A percentile compares a stretch with the other conserved stretches of the same genome.
Conservation (phyloP, 257 asterid genomes). For the Ilex aquifolium region DNA sequence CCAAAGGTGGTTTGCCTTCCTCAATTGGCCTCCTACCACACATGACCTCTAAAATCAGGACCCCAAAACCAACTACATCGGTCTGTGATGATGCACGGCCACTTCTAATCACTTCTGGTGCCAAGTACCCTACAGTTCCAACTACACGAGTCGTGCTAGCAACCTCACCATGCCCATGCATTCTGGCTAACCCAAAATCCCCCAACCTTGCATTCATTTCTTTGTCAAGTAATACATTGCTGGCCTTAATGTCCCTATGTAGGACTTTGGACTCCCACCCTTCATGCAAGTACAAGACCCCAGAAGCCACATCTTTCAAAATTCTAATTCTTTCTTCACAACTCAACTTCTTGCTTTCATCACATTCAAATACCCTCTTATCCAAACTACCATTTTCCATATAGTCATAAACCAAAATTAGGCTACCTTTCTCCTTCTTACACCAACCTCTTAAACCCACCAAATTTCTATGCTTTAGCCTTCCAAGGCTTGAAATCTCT, state of each 20-base stretch:
- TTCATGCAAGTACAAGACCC: conserved; percentile 50
- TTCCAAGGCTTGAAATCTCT: conserved; percentile 71
- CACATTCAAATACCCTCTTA: conserved; percentile 37
- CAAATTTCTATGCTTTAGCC: conserved; percentile 60
- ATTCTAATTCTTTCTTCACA: conserved; percentile 44
- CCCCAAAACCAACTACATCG: conserved; percentile 51
- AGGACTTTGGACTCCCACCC: conserved; percentile 69
- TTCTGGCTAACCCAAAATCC: conserved; percentile 67
- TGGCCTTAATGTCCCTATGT: conserved; percentile 70
- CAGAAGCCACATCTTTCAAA: conserved; percentile 57
- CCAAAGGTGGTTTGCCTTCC: conserved; percentile 41
- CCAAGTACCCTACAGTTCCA: conserved; percentile 64
- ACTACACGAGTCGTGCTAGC: conserved; percentile 69
- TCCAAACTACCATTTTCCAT: conserved; percentile 81
- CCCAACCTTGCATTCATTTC: conserved; percentile 66
- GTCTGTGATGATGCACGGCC: conserved; percentile 57
- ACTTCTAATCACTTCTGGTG: conserved; percentile 50
- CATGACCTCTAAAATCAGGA: conserved; percentile 51
- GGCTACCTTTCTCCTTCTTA: conserved; percentile 58
- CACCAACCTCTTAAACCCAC: conserved; percentile 82
- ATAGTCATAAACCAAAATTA: conserved; percentile 58
- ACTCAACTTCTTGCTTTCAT: conserved; percentile 28
- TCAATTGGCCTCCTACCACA: conserved; percentile 56
- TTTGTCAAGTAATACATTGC: conserved; percentile 60
- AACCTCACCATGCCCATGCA: conserved; percentile 54